A percentile compares a stretch with the other conserved stretches of the same genome.
Conservation (phyloP, 768 basidiomycete genomes). For the Mycena albidolilacea region DNA sequence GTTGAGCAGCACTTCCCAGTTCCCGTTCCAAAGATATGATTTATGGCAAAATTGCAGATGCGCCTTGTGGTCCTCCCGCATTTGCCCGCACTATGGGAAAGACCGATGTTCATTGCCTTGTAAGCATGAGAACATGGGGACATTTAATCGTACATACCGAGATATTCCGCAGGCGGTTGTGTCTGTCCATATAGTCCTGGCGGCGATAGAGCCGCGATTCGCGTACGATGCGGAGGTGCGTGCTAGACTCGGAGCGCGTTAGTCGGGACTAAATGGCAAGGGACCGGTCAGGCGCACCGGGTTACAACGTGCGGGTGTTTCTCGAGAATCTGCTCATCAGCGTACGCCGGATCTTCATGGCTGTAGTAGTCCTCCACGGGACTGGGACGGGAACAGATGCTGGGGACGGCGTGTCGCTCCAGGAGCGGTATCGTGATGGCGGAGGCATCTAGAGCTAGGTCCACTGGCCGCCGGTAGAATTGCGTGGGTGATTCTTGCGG, state of each 20-base stretch:
- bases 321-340: not conserved
- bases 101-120: too few species aligned
- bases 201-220: conserved; percentile 14
- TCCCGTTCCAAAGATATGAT: too few species aligned
- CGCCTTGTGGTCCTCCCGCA: too few species aligned
- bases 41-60: too few species aligned
- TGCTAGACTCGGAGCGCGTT: not conserved
- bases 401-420: conserved; percentile 15
- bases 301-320: conserved; percentile 18
- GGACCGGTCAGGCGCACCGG: not conserved
- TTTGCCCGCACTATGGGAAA: too few species aligned
- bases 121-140: too few species aligned
- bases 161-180: not conserved
- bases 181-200: not conserved
- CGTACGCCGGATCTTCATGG: not conserved
- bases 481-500: conserved; percentile 1
- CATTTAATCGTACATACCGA: conserved; percentile 4
- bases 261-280: too few species aligned
- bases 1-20: too few species aligned
- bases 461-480: not conserved
- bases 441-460: not conserved
- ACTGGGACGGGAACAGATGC: not conserved
- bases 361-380: not conserved
- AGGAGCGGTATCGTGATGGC: conserved; percentile 13
- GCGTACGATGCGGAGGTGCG: conserved; percentile 22